Evolutionary conservation across 2,329 filamentous ascomycete species (phyloP), one percentile per base, ranked within the genome.

Genomic region (Xylariales sp.): DNA sequence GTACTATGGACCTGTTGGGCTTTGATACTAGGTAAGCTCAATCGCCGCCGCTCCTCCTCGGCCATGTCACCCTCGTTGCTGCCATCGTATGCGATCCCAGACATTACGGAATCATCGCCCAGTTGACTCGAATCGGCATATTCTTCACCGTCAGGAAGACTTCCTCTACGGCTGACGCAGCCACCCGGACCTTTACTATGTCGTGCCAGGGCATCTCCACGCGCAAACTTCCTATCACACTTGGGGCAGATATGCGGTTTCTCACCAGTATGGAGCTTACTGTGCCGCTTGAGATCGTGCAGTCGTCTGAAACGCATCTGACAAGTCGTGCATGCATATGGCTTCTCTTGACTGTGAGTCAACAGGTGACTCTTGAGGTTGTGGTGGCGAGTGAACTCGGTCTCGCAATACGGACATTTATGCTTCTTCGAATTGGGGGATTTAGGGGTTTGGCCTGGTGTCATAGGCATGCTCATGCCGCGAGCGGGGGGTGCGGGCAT

Each of bases 331-430:
- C 93, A 98, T 20, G 93, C 80, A 58, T 93, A 98, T 0, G 93
- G 93, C 65, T 98, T 98, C 64, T 98, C 93, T 71, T 98, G 91
- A 56, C 90, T 96, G 64, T 97, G 93, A 1, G 93, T 97, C 59
- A 98, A 78, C 43, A 98, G 76, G 67, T 98, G 93, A 53, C 89
- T 96, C 68, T 97, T 98, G 20, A 97, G 77, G 57, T 98, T 97
- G 61, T 97, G 93, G 60, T 97, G 93, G 32, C 93, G 81, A 20
- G 93, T 98, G 54, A 98, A 98, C 57, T 95, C 93, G 4, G 93
- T 96, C 28, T 88, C 81, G 71, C 93, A 98, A 62, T 95, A 95
- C 1, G 88, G 91, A 58, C 93, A 98, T 63, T 93, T 95, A 69
- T 98, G 91, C 57, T 93, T 91, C 68, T 95, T 96, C 39, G 67